These are phyloP conservation scores for Rubia peregrina DNA, from an alignment of 305 asterid genomes.

Conservation along the genomic window DNA sequence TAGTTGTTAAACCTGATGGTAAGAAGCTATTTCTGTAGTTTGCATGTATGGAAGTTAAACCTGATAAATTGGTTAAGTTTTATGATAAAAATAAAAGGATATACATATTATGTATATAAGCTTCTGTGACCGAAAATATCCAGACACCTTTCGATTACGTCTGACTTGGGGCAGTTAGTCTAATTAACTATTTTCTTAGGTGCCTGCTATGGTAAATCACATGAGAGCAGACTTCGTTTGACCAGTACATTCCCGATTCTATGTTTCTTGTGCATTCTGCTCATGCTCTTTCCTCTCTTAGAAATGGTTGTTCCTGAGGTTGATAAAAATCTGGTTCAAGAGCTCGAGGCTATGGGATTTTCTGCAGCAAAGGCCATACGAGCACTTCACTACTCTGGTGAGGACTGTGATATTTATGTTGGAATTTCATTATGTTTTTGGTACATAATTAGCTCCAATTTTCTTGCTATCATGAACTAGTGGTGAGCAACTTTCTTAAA, in stretches of 20 bases:
- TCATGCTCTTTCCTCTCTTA: slow-evolving; percentile 24
- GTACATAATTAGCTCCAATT: not conserved
- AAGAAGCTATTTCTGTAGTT: not conserved
- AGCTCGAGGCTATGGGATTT: slow-evolving; percentile 87
- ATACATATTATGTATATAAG: not conserved
- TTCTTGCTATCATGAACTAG: not conserved
- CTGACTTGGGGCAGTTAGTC: not conserved
- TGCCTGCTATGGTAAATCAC: not conserved
- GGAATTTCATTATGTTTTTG: not conserved
- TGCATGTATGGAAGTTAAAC: not conserved
- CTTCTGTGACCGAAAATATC: not conserved
- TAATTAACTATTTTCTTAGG: not conserved
- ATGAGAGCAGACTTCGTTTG: not conserved
- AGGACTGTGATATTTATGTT: slow-evolving; percentile 11
- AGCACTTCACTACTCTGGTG: slow-evolving; percentile 87
- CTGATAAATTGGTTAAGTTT: not conserved
- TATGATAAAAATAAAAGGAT: not conserved
- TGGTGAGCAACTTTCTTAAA: not conserved
- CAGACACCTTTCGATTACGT: not conserved
- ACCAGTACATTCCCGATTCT: not conserved
- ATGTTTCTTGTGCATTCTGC: not conserved
- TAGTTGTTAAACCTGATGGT: not conserved
- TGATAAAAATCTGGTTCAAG: slow-evolving; percentile 55
- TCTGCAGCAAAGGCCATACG: slow-evolving; percentile 79
- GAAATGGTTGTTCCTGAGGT: slow-evolving; percentile 98